Evolutionary conservation across 2,329 filamentous ascomycete species (phyloP), one percentile per base, ranked within the genome.

Genomic region (Zymoseptoria pseudotritici): DNA sequence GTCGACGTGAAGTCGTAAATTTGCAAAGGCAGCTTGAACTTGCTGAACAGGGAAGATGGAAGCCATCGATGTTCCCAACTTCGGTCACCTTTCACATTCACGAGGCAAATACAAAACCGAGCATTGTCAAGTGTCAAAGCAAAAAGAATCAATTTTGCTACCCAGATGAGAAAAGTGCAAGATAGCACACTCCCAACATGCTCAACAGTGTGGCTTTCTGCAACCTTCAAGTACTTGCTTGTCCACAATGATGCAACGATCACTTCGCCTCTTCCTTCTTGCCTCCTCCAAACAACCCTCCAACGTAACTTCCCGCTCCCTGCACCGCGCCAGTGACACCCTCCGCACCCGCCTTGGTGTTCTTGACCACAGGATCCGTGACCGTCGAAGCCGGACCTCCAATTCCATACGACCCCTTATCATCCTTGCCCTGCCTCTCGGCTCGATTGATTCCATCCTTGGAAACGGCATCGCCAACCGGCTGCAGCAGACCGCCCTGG

Each of bases 381-480:
- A 72, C 69, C 2, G 71, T 72, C 67, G 74, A 57, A 67, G 68
- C 58, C 63, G 74, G 3, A 64, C 77, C 69, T 66, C 73, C 26
- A 9, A 29, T 29, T 9, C 26, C 63, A 70, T 85, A 81, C 46
- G 72, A 73, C 20, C 85, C 85, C 19, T 79, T 72, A 1, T 87
- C 83, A 61, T 86, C 85, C 69, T 84, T 86, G 55, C 86, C 86
- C 36, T 81, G 76, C 8, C 86, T 77, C 76, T 89, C 86, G 51
- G 80, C 77, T 10, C 86, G 80, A 75, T 86, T 89, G 66, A 87
- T 69, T 24, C 85, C 87, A 69, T 89, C 85, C 68, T 83, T 86
- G 21, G 83, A 86, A 1, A 79, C 69, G 2, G 81, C 56, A 70
- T 89, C 85, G 62, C 86, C 86, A 56, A 86, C 72, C 4, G 86